Evolutionary conservation across 75 land plant genomes (phyloP), one percentile per base, ranked within the genome.

Genomic region (Selaginella tamariscina): DNA sequence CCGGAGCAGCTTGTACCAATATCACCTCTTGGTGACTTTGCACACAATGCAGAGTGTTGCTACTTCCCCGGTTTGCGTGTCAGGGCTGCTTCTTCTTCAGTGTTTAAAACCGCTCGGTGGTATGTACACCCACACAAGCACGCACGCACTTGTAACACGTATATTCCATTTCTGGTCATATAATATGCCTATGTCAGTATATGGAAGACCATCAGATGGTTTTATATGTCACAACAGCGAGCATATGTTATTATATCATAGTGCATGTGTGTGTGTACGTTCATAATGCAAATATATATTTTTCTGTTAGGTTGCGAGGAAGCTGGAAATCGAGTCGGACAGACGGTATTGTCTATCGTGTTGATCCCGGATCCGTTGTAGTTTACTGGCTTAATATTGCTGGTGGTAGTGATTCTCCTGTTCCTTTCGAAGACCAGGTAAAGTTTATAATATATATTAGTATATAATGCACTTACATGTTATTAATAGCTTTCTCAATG

Each of bases 61-160:
- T 95, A 85, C 66, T 85, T 90, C 57, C 96, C 96, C 33, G 99
- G 99, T 2, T 89, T 86, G 70, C 79, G 91, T 55, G 99, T 95
- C n/a, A 79, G 78, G 31, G 86, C 88, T 22, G 75, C 69, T 65
- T 82, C 84, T 30, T 81, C 88, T 30, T 79, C 84, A 5, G 77
- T 90, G 57, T 90, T 87, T 74, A 90, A 85, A 56, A 80, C 66
- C 73, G 79, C 91, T 33, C 78, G 82, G 70, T 95, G 88, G 91
- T n/a, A n/a, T n/a, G n/a, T n/a, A n/a, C n/a, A n/a, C n/a, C n/a
- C n/a, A n/a, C n/a, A n/a, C n/a, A n/a, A n/a, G n/a, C n/a, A n/a
- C n/a, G n/a, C n/a, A n/a, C n/a, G n/a, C n/a, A n/a, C n/a, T n/a
- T n/a, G n/a, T n/a, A n/a, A n/a, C n/a, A n/a, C n/a, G n/a, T n/a